Evolutionary conservation across 306 rosid species (phyloP).

Genomic region (Sophora flavescens): DNA sequence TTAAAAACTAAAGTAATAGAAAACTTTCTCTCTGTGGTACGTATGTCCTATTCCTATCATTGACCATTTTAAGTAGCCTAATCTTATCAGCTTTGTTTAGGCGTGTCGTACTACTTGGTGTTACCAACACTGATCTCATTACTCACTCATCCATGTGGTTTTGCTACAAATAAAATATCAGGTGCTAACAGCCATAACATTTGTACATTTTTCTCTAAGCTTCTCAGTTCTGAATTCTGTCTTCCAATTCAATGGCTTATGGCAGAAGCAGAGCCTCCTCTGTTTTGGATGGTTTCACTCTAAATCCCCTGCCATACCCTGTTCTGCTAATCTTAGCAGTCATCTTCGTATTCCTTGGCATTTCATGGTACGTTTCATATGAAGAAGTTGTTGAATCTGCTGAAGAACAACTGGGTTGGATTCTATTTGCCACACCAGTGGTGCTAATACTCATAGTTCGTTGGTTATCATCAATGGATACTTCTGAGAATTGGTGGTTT

Average conservation of each 20-base stretch:
- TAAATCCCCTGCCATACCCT: slow-evolving; percentile 77
- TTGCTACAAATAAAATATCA: slow-evolving; percentile 36
- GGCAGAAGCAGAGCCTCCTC: slow-evolving; percentile 60
- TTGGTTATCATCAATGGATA: slow-evolving; percentile 65
- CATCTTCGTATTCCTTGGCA: slow-evolving; percentile 61
- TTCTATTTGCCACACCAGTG: slow-evolving; percentile 64
- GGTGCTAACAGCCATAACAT: background rate
- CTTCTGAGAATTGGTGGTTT: slow-evolving; percentile 51
- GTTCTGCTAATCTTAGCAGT: slow-evolving; percentile 71
- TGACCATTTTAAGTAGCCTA: background rate
- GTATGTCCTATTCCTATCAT: background rate
- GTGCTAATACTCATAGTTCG: slow-evolving; percentile 58
- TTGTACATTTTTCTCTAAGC: background rate
- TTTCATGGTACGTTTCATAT: slow-evolving; percentile 69
- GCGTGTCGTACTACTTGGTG: background rate
- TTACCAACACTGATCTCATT: background rate
- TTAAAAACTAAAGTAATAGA: background rate
- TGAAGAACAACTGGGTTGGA: slow-evolving; percentile 63
- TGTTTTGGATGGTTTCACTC: slow-evolving; percentile 63
- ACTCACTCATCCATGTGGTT: background rate
- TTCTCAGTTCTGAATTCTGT: background rate
- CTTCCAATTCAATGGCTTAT: slow-evolving; percentile 49
- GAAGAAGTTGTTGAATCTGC: slow-evolving; percentile 69
- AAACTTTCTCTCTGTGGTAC: too few relatives aligned
- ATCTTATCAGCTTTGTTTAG: background rate